Conservation (phyloP, 2,329 filamentous ascomycete genomes). For the Fusarium veterinarium region DNA sequence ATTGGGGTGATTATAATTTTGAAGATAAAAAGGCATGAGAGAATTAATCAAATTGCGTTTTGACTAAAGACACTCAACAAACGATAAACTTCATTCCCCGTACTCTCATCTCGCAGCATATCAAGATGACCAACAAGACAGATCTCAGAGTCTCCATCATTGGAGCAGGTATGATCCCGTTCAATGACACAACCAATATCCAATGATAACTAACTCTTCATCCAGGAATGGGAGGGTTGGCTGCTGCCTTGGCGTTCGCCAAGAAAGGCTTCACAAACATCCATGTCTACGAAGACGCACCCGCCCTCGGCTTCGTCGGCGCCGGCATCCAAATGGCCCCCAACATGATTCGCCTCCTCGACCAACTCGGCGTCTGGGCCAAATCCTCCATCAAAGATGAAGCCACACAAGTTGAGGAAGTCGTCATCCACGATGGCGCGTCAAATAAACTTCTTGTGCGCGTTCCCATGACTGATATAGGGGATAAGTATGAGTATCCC, state of each 20-base stretch:
- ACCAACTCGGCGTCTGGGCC: conserved; percentile 20
- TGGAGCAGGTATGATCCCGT: conserved; percentile 10
- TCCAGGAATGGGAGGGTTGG: conserved; percentile 27
- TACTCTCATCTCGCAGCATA: background rate
- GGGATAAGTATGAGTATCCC: conserved; percentile 14
- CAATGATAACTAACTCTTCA: background rate
- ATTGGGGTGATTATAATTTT: accelerated
- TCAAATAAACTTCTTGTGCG: background rate
- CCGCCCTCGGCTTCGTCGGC: conserved; percentile 25
- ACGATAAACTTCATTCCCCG: background rate
- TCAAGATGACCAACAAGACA: background rate
- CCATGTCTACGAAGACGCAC: conserved; percentile 23
- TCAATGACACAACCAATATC: too few relatives aligned
- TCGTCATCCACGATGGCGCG: background rate
- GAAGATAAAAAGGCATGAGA: background rate
- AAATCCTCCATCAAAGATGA: conserved; percentile 6
- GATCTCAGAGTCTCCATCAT: conserved; percentile 5
- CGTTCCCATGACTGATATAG: conserved; percentile 10
- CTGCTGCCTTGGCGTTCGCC: conserved; percentile 21
- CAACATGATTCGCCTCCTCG: conserved; percentile 24
- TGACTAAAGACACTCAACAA: accelerated
- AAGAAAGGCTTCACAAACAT: conserved; percentile 30
- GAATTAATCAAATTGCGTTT: background rate
- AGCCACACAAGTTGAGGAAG: conserved; percentile 5
- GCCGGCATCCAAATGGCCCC: conserved; percentile 31